Conservation (phyloP, 106 monocot genomes). For the Xerophyta viscosa region DNA sequence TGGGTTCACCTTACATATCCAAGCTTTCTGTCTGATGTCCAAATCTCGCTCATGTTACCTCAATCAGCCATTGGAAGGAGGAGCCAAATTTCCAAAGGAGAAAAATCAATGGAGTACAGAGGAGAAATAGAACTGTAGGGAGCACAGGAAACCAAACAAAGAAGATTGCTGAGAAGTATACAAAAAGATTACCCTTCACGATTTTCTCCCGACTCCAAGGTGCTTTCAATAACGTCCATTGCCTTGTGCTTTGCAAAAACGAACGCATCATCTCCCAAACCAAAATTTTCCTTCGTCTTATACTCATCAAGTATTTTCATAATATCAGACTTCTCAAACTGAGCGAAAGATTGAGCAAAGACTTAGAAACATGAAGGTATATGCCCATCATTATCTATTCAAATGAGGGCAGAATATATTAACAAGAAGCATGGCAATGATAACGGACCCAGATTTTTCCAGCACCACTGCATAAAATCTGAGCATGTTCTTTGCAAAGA, state of each 20-base stretch:
- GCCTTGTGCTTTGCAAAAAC: conserved; percentile 37
- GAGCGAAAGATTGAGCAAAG: conserved; percentile 17
- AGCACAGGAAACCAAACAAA: not conserved
- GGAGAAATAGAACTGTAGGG: no score
- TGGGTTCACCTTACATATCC: no score
- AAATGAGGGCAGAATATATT: no score
- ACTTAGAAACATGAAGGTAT: not conserved
- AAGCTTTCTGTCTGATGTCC: no score
- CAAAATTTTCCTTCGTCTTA: conserved; percentile 18
- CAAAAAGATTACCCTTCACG: conserved; percentile 27
- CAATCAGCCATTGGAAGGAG: no score
- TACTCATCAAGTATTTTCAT: conserved; percentile 44
- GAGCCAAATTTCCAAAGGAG: not conserved
- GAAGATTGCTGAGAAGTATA: no score
- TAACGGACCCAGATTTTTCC: conserved; percentile 87
- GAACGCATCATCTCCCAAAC: conserved; percentile 25
- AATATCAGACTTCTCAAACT: conserved; percentile 72
- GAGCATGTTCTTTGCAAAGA: conserved; percentile 56
- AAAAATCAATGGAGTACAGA: no score
- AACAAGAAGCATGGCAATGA: conserved; percentile 30
- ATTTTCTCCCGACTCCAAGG: conserved; percentile 41
- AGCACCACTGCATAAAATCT: conserved; percentile 45
- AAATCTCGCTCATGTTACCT: no score
- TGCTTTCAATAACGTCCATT: conserved; percentile 30
- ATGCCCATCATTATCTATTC: no score